Base-by-base conservation (phyloP, 2,329 filamentous ascomycete species). In the Sclerotinia minor region DNA sequence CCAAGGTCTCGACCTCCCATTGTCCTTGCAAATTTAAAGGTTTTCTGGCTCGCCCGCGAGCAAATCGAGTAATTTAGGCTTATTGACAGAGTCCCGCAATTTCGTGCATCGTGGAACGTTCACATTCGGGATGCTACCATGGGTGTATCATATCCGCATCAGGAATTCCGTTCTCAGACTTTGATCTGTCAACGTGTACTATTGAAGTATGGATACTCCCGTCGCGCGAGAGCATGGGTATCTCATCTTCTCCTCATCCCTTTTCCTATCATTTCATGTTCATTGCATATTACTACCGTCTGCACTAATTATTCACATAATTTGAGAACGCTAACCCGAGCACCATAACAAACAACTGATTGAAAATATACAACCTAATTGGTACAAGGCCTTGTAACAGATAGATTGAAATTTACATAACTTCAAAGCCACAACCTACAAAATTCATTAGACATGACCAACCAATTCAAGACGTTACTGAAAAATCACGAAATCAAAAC, bases 51-150 rank as follows among this genome's bases (percentile, higher is more conserved):
- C 7, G 59, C 11, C 21, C 53, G 32, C 21, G 29, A 54, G 29
- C 29, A 54, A 54, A 54, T 35, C 8, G 26, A 54, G 61, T 54
- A 45, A 52, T 45, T 29, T 52, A 45, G 26, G 24, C 35, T 35
- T 29, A 21, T 38, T 19, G 38, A 11, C 59, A 50, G 57, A 57
- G 49, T 67, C 35, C 57, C 47, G 19, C 55, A 53, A 67, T 45
- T 67, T 63, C 65, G 65, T 67, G 65, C 65, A 67, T 67, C 35
- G 65, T 67, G 57, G 65, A 63, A 67, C 57, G 47, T 63, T 63
- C 57, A 63, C 49, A 63, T 55, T 67, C 65, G 65, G 65, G 65
- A 67, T 67, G 49, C 38, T 63, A 55, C 65, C 38, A 67, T 63
- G 49, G 15, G 24, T 35, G 45, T 61, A 26, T 63, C 65, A 63